phyloP scores from a whole-genome alignment of 2,329 filamentous ascomycete species.

The Neofusicoccum sp. region DNA sequence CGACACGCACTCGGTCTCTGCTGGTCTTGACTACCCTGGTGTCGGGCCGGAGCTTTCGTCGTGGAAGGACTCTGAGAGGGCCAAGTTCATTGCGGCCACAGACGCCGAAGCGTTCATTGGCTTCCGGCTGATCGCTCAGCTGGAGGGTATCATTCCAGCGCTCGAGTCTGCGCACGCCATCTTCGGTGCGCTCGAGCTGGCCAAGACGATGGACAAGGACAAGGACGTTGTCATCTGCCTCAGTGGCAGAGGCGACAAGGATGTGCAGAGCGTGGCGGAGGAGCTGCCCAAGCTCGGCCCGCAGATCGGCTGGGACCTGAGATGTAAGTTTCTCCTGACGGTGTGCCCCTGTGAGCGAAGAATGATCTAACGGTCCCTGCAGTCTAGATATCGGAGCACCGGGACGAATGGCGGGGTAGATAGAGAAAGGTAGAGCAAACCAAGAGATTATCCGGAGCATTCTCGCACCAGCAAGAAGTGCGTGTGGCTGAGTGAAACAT shows the following conservation, averaged over 20 bases:
- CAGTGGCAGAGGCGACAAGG: constrained; percentile 93
- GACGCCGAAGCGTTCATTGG: constrained; percentile 87
- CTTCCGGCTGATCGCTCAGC: constrained; percentile 79
- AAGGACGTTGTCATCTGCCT: constrained; percentile 92
- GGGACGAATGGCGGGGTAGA: background rate
- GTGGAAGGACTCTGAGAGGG: constrained; percentile 89
- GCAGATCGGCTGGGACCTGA: constrained; percentile 72
- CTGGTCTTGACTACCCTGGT: constrained; percentile 94
- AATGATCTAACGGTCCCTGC: background rate
- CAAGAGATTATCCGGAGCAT: background rate
- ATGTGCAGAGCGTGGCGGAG: constrained; percentile 96
- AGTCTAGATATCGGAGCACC: background rate
- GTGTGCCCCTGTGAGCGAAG: background rate
- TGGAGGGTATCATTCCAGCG: constrained; percentile 95
- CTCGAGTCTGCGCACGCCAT: constrained; percentile 92
- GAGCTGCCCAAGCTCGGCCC: constrained; percentile 86
- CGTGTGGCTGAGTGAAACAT: constrained; percentile 10
- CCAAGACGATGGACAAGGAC: constrained; percentile 86
- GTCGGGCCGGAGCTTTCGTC: constrained; percentile 87
- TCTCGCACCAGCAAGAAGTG: background rate
- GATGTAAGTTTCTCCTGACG: constrained; percentile 42
- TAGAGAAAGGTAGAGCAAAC: background rate
- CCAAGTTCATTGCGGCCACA: constrained; percentile 85
- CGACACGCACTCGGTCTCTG: constrained; percentile 95
- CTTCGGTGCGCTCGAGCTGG: constrained; percentile 82